Evolutionary conservation across 179 eudicot species (phyloP).

Genomic region (Monotropa hypopitys): DNA sequence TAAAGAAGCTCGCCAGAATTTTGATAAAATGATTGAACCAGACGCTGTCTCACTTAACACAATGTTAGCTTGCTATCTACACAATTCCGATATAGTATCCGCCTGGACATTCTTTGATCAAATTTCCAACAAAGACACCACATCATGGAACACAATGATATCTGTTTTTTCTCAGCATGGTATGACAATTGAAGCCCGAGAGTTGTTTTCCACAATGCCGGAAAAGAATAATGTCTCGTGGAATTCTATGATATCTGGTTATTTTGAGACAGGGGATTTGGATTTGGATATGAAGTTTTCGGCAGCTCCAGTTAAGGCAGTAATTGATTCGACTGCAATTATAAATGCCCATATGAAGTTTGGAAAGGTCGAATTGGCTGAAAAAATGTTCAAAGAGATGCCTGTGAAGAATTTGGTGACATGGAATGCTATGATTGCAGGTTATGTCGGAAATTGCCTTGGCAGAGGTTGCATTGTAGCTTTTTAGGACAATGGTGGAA

Average conservation of each 20-base stretch:
- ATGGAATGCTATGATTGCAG: slow-evolving; percentile 80
- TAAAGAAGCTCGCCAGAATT: slow-evolving; percentile 52
- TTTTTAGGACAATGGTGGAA: slow-evolving; percentile 48
- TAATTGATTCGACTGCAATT: slow-evolving; percentile 53
- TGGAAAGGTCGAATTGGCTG: slow-evolving; percentile 53
- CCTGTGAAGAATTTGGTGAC: slow-evolving; percentile 46
- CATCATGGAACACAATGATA: slow-evolving; percentile 83
- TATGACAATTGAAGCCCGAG: slow-evolving; percentile 46
- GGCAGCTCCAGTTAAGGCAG: slow-evolving; percentile 41
- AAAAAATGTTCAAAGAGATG: slow-evolving; percentile 42
- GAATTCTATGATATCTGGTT: slow-evolving; percentile 81
- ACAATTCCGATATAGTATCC: slow-evolving; percentile 33
- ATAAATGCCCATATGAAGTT: slow-evolving; percentile 65
- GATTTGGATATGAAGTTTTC: slow-evolving; percentile 32
- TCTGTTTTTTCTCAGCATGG: slow-evolving; percentile 49
- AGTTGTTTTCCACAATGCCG: slow-evolving; percentile 47
- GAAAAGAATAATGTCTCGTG: slow-evolving; percentile 58
- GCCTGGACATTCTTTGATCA: slow-evolving; percentile 40
- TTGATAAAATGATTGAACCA: slow-evolving; percentile 68
- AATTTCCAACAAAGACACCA: slow-evolving; percentile 53
- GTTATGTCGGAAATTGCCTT: slow-evolving; percentile 58
- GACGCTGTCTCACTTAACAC: slow-evolving; percentile 55
- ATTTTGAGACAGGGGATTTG: slow-evolving; percentile 52
- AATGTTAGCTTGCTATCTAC: slow-evolving; percentile 66
- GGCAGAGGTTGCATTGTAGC: slow-evolving; percentile 47